Conservation (phyloP, 768 basidiomycete species). For the Neoboletus magnificus region DNA sequence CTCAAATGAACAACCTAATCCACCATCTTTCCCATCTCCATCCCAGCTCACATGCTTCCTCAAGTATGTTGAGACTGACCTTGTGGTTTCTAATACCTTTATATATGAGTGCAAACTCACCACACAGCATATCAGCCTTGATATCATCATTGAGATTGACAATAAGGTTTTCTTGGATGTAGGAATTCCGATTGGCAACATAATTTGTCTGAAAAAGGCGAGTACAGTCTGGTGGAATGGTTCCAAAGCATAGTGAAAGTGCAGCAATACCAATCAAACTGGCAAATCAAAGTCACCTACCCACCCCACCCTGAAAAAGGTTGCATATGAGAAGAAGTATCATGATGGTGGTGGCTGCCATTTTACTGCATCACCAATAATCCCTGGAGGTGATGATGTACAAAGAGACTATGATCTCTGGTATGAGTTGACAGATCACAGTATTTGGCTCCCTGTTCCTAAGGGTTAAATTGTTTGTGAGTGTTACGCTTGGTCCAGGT, state of each 20-base stretch:
- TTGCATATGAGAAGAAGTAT: neutral
- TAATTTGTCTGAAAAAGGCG: neutral
- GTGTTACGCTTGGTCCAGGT: too few species aligned
- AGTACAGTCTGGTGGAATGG: neutral
- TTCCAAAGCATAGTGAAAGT: neutral
- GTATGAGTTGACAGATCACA: neutral
- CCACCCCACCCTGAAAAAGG: neutral
- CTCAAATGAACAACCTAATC: too few species aligned
- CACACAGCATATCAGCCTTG: too few species aligned
- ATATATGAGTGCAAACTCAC: too few species aligned
- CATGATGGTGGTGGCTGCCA: neutral
- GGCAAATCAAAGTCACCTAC: neutral
- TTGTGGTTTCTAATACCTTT: too few species aligned
- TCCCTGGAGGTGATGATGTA: neutral
- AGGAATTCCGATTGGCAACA: neutral
- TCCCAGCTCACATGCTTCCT: too few species aligned
- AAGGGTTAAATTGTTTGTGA: neutral
- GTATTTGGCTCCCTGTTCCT: neutral
- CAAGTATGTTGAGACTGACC: too few species aligned
- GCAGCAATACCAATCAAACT: neutral
- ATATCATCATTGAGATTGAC: too few species aligned
- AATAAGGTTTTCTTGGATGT: too few species aligned
- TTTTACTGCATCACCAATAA: neutral
- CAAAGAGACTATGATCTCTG: neutral
- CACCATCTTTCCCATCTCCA: too few species aligned